phyloP scores from a whole-genome alignment of 768 basidiomycete genomes.

The Termitomyces sp. region DNA sequence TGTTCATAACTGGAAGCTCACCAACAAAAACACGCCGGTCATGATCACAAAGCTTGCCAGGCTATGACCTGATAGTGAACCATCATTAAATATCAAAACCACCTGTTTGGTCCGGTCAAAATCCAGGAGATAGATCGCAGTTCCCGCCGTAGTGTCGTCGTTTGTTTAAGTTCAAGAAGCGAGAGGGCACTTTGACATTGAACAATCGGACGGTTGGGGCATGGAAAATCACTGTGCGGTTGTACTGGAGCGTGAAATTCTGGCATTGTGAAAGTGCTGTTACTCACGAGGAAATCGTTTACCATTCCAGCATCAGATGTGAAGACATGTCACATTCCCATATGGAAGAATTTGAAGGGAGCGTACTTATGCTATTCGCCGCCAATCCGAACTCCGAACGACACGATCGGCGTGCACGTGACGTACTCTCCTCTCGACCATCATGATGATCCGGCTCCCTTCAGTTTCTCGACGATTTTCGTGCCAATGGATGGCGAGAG shows the following conservation, averaged over 20 bases:
- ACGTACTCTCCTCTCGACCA: conserved; percentile 17
- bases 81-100: conserved; percentile 42
- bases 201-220: conserved; percentile 35
- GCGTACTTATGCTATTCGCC: too few relatives aligned
- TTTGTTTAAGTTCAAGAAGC: conserved; percentile 22
- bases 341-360: conserved; percentile 41
- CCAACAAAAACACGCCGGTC: conserved; percentile 26
- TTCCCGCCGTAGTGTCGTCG: conserved; percentile 25
- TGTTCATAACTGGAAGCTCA: neutral
- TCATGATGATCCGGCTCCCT: conserved; percentile 23
- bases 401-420: conserved; percentile 15
- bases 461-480: conserved; percentile 18
- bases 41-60: conserved; percentile 41
- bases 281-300: conserved; percentile 28
- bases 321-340: conserved; percentile 39
- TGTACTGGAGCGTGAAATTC: conserved; percentile 41
- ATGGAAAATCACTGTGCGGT: conserved; percentile 23
- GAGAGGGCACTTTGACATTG: conserved; percentile 30
- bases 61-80: conserved; percentile 27
- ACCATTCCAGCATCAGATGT: conserved; percentile 4
- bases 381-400: neutral
- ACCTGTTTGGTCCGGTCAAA: conserved; percentile 32
- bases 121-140: conserved; percentile 40
- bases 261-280: conserved; percentile 42
- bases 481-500: conserved; percentile 14